These are phyloP conservation scores for Fraxinus anomala DNA, from an alignment of 257 asterid genomes.

Conservation along the genomic window DNA sequence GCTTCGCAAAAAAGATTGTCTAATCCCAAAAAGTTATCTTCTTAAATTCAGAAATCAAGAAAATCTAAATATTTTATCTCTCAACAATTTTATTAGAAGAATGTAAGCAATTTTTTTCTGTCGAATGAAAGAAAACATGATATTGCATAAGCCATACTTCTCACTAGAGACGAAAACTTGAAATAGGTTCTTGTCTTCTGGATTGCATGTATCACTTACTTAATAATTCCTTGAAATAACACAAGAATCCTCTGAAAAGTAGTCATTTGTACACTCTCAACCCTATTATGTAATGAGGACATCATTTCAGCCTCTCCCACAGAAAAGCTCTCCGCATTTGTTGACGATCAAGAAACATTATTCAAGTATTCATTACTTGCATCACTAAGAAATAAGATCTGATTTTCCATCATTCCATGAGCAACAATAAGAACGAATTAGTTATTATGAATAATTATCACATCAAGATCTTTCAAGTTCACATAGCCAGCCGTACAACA, in stretches of 20 bases:
- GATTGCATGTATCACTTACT: background rate
- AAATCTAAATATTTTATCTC: background rate
- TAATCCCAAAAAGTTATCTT: background rate
- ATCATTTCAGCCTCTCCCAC: background rate
- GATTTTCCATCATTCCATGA: background rate
- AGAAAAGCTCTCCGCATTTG: background rate
- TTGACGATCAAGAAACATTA: background rate
- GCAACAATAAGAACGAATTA: background rate
- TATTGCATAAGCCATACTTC: background rate
- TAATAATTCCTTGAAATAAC: background rate
- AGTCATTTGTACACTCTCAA: background rate
- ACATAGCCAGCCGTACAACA: background rate
- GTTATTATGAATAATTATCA: background rate
- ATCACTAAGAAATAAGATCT: background rate
- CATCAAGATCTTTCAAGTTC: background rate
- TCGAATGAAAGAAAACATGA: background rate
- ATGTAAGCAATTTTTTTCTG: background rate
- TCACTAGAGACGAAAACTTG: background rate
- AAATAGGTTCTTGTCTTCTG: background rate
- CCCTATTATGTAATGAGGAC: background rate
- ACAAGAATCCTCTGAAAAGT: background rate
- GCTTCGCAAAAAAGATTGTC: background rate
- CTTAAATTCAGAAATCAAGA: constrained; percentile 1
- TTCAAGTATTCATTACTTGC: background rate
- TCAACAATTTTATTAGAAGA: background rate